Conservation (phyloP, 2,329 filamentous ascomycete genomes). For the Cladosporium sp. region DNA sequence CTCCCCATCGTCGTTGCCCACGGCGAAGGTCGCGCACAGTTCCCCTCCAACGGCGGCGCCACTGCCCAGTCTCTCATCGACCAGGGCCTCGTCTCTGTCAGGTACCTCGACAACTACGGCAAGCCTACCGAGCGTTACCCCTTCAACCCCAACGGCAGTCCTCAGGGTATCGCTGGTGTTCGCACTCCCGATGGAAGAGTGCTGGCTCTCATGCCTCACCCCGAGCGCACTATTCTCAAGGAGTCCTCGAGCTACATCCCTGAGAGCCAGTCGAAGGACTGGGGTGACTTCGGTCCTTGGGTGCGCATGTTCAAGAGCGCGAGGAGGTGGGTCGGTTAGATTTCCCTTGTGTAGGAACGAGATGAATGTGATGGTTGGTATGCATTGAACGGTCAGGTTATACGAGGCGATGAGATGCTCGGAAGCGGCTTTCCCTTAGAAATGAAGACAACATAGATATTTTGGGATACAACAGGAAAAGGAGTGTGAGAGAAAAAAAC, state of each 20-base stretch:
- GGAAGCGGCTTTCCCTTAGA: not conserved
- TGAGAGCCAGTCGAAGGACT: constrained; percentile 57
- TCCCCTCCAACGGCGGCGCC: constrained; percentile 44
- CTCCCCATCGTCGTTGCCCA: constrained; percentile 87
- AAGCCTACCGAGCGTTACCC: constrained; percentile 78
- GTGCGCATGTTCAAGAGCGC: constrained; percentile 81
- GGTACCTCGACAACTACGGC: constrained; percentile 80
- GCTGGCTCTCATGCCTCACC: constrained; percentile 88
- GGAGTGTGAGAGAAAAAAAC: not conserved
- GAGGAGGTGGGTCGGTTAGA: constrained; percentile 72
- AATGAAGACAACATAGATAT: not conserved
- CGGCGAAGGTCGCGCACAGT: constrained; percentile 76
- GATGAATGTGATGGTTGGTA: not conserved
- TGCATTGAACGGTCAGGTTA: not conserved
- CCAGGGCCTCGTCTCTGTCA: constrained; percentile 67
- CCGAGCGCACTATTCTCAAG: constrained; percentile 80
- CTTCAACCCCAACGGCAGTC: constrained; percentile 83
- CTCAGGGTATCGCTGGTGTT: constrained; percentile 75
- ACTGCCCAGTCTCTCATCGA: constrained; percentile 52
- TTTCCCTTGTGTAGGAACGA: too few relatives aligned
- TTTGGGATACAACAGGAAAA: not conserved
- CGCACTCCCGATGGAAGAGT: constrained; percentile 73
- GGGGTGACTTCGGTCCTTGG: constrained; percentile 84
- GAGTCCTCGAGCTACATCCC: constrained; percentile 75
- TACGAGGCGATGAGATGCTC: not conserved